Percentiles rank a stretch among this genome's conserved stretches.
Conservation (phyloP, 1,284 basidiomycete genomes). For the Sphaerobolus stellatus region DNA sequence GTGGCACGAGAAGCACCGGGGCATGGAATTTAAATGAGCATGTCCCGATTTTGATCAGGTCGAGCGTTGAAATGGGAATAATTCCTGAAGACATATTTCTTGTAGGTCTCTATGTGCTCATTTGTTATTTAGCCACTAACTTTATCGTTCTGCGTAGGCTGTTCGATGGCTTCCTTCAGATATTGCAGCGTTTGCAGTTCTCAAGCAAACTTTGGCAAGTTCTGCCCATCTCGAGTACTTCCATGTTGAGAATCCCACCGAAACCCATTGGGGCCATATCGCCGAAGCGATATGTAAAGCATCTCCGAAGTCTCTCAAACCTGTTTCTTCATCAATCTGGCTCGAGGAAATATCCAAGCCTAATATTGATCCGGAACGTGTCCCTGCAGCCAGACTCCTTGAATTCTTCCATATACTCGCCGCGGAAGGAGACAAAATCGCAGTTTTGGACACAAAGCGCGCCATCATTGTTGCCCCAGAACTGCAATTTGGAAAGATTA, state of each 20-base stretch:
- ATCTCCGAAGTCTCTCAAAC: constrained; percentile 24
- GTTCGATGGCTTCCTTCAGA: constrained; percentile 17
- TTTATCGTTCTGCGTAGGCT: constrained; percentile 6
- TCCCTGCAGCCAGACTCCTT: constrained; percentile 32
- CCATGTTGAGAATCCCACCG: constrained; percentile 7
- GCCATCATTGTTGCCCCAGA: neutral
- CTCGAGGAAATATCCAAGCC: constrained; percentile 19
- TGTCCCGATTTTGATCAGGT: constrained; percentile 36
- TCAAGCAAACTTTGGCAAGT: constrained; percentile 1
- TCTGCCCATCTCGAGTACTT: constrained; percentile 2
- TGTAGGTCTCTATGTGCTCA: constrained; percentile 17
- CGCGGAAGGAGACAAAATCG: neutral
- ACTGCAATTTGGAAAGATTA: no score
- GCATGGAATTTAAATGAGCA: constrained; percentile 39
- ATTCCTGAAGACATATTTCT: constrained; percentile 29
- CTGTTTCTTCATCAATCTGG: constrained; percentile 32
- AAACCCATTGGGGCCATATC: constrained; percentile 6
- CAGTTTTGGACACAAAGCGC: neutral
- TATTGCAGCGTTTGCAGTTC: constrained; percentile 13
- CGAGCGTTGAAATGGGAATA: constrained; percentile 25
- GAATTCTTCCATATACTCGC: constrained; percentile 20
- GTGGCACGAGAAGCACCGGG: constrained; percentile 34
- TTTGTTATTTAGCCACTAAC: constrained; percentile 13
- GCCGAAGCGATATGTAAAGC: constrained; percentile 22
- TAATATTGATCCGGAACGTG: constrained; percentile 24